Evolutionary conservation across 805 yeast species (phyloP), one percentile per base, ranked within the genome.

Genomic region (Saccharomycopsis malanga): DNA sequence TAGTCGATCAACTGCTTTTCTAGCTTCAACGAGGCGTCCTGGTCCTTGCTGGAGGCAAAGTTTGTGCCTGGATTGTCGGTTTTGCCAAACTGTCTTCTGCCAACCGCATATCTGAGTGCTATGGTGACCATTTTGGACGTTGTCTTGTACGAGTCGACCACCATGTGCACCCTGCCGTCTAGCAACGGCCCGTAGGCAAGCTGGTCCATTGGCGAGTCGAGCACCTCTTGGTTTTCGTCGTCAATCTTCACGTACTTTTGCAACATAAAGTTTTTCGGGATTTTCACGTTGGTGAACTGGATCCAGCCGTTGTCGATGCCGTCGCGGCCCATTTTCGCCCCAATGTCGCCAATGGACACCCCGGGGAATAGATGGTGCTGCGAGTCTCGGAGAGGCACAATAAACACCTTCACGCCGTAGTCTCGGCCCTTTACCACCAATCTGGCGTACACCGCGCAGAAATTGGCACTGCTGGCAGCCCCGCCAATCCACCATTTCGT

Each of bases 401-500:
- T 84, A 68, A 89, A 89, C 9, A 89, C 84, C 67, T 86, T 87
- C 47, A 89, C 95, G 40, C 97, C 97, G 62, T 87, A 80, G 64
- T 89, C 97, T 63, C 83, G 77, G 29, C 85, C 91, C 39, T 81
- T 70, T 25, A 87, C 87, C 44, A 85, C 76, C 53, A 89, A 71
- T 52, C 97, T 73, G 3, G 96, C 96, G 63, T 81, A 89, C 22
- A 79, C 83, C n/a, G 81, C 78, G 21, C 87, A 71, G 67, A 89
- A 96, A 24, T 89, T 87, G 4, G 96, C 87, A 18, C 95, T 81
- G 64, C 87, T 94, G 9, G 96, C 96, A 36, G 96, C 96, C 57
- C 97, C 97, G 41, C 97, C 97, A 58, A 89, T 89, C 97, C 97
- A 89, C 96, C 97, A 89, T 64, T 89, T 89, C 22, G 96, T 88